Evolutionary conservation across 306 rosid genomes (phyloP).

Genomic region (Sindora glabra): DNA sequence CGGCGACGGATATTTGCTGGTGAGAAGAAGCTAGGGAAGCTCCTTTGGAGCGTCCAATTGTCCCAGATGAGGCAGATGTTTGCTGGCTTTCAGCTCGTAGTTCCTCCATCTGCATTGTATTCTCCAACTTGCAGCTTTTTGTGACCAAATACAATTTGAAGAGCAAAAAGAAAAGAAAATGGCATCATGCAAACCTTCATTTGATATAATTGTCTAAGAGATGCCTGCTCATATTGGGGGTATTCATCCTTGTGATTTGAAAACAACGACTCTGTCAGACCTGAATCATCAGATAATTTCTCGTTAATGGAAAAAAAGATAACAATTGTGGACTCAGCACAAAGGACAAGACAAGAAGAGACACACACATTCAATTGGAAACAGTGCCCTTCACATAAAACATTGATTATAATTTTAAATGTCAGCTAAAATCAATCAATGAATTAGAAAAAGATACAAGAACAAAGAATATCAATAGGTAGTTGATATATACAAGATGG

Average conservation of each 20-base stretch:
- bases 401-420: not conserved
- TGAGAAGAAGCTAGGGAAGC: constrained; percentile 68
- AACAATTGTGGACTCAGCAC: too few relatives aligned
- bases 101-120: constrained; percentile 72
- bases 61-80: constrained; percentile 71
- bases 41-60: constrained; percentile 90
- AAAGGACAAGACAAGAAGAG: not conserved
- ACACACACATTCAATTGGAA: not conserved
- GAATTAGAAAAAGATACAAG: not conserved
- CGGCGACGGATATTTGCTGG: constrained; percentile 95
- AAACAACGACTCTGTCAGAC: constrained; percentile 90
- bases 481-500: constrained; percentile 2
- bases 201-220: constrained; percentile 80
- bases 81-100: constrained; percentile 78
- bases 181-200: constrained; percentile 66
- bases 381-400: not conserved
- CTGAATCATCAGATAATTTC: constrained; percentile 38
- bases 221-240: constrained; percentile 91
- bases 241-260: constrained; percentile 93
- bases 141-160: constrained; percentile 15
- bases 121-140: constrained; percentile 4
- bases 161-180: not conserved
- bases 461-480: not conserved
- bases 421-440: not conserved
- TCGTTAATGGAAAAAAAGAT: not conserved